Evolutionary conservation across 306 rosid species (phyloP).

Genomic region (Abrus pulchellus): DNA sequence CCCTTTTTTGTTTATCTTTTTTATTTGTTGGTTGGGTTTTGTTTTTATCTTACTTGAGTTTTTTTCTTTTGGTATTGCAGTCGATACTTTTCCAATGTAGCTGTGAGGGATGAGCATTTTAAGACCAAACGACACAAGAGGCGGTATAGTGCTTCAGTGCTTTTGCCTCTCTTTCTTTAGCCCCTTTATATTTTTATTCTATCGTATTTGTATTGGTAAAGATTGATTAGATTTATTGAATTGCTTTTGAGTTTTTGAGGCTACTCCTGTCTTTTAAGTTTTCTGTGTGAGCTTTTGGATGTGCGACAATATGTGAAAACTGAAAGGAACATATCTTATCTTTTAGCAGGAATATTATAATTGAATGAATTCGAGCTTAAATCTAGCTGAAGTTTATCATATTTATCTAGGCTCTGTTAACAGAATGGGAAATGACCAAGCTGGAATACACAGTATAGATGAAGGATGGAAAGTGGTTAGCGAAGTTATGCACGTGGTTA

Average conservation of each 20-base stretch:
- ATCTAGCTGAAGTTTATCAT: slow-evolving; percentile 8
- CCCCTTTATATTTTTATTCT: neutral
- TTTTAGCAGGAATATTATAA: neutral
- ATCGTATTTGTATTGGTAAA: neutral
- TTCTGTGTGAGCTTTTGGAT: slow-evolving; percentile 13
- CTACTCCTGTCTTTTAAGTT: slow-evolving; percentile 4
- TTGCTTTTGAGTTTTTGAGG: slow-evolving; percentile 27
- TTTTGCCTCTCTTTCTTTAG: neutral
- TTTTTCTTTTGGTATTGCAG: slow-evolving; percentile 54
- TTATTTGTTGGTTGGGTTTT: neutral
- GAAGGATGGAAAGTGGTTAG: neutral
- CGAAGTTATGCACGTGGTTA: slow-evolving; percentile 14
- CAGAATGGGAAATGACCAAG: neutral
- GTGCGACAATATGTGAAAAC: neutral
- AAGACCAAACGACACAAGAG: slow-evolving; percentile 91
- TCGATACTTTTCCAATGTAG: slow-evolving; percentile 81
- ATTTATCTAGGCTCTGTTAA: neutral
- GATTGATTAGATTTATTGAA: slow-evolving; percentile 29
- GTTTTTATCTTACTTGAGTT: neutral
- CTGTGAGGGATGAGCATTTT: slow-evolving; percentile 92
- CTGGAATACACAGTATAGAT: neutral
- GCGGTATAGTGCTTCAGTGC: slow-evolving; percentile 58
- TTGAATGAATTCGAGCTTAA: slow-evolving; percentile 3
- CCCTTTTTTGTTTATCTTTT: neutral
- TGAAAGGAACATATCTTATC: slow-evolving; percentile 24